Conservation (phyloP, 2,329 filamentous ascomycete genomes). For the Trichophyton rubrum region DNA sequence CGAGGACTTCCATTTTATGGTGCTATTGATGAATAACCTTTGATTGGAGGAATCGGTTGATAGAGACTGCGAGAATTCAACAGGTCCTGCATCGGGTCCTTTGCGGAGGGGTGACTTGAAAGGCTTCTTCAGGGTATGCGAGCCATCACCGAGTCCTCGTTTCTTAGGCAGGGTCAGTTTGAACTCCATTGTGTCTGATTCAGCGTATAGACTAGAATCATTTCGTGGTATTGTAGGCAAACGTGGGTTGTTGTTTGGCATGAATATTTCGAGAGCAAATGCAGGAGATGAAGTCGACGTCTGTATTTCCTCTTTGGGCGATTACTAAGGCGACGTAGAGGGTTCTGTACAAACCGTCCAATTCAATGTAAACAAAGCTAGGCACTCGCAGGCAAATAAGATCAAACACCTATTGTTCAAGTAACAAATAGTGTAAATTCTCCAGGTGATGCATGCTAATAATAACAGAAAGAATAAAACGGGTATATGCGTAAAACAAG, state of each 20-base stretch:
- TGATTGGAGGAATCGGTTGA: not conserved
- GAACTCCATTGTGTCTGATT: not conserved
- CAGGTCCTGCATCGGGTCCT: not conserved
- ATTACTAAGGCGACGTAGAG: not conserved
- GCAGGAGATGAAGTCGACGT: not conserved
- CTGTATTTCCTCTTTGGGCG: not conserved
- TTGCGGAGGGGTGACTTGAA: slow-evolving; percentile 56
- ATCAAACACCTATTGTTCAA: not conserved
- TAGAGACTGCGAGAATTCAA: not conserved
- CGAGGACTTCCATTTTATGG: not conserved
- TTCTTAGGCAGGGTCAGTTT: slow-evolving; percentile 38
- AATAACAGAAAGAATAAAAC: not conserved
- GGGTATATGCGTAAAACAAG: slow-evolving; percentile 2
- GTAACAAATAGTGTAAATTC: not conserved
- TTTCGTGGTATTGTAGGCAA: not conserved
- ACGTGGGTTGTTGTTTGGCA: not conserved
- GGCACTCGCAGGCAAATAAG: not conserved
- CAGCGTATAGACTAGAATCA: not conserved
- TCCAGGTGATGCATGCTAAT: slow-evolving; percentile 3
- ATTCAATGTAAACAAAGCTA: not conserved
- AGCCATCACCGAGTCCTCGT: slow-evolving; percentile 47
- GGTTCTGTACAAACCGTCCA: slow-evolving; percentile 14
- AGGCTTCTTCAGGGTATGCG: slow-evolving; percentile 51
- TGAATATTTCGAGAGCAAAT: not conserved
- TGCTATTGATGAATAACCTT: not conserved